Base-by-base conservation (phyloP, 2,329 filamentous ascomycete species). In the Aaosphaeria arxii region DNA sequence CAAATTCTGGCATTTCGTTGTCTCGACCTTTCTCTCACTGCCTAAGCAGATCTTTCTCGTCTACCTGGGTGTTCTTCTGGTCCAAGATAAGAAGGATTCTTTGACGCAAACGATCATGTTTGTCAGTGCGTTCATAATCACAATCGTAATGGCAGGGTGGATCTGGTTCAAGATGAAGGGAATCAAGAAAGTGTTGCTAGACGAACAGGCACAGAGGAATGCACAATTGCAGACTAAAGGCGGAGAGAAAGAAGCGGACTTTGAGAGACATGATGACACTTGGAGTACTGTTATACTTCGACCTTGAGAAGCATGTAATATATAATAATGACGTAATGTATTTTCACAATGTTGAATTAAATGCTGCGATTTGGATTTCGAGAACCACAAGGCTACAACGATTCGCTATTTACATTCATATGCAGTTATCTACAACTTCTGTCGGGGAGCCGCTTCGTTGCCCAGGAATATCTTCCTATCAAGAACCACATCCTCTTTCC, bases 41-140 rank as follows among this genome's bases (percentile, higher is more conserved):
- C 66, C 66, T 5, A 69, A 69, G 49, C 66, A 69, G 42, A 62
- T 69, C 36, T 66, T 69, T 49, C 59, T 69, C 35, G 66, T 69
- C 11, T 69, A 67, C 46, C 50, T 69, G 6, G 66, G 66, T 43
- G 63, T 69, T 6, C 46, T 69, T 5, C 55, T 69, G 1, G 55
- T 69, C 0, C 53, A 67, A 41, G 42, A 66, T 5, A 56, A 55
- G 17, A 55, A 57, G 4, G 55, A 61, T 35, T 57, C 56, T 35
- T 38, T 50, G 5, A 52, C 59, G 40, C 60, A 69, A 47, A 66
- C 57, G 0, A 44, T 64, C 45, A 64, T 66, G 57, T 69, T 69
- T 31, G 59, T 51, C 13, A 45, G 48, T 29, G 56, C 67, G 5
- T 61, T 62, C 31, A 24, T 64, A 30, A 24, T 67, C 33, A 69